A percentile compares a stretch with the other conserved stretches of the same genome.
Evolutionary conservation across 768 basidiomycete genomes (phyloP).

Genomic region (Suillus paluster): DNA sequence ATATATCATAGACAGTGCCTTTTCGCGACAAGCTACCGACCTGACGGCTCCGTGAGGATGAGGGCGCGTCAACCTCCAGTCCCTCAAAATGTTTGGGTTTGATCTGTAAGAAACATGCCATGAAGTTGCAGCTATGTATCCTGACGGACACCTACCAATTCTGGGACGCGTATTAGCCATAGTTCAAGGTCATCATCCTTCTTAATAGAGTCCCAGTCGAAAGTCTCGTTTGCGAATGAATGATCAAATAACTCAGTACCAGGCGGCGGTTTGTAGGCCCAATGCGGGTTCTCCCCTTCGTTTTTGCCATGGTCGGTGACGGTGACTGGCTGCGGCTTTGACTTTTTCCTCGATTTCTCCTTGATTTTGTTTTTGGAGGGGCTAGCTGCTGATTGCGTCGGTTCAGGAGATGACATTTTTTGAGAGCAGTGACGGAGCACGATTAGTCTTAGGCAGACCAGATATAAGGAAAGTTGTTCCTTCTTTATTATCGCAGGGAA

Average conservation of each 20-base stretch:
- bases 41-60: constrained; percentile 42
- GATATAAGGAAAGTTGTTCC: not conserved
- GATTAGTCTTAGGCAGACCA: not conserved
- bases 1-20: constrained; percentile 62
- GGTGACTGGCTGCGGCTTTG: constrained; percentile 6
- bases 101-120: constrained; percentile 45
- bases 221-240: constrained; percentile 48
- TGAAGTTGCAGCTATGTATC: not conserved
- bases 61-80: constrained; percentile 50
- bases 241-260: constrained; percentile 55
- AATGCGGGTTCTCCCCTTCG: constrained; percentile 57
- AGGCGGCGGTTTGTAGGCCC: constrained; percentile 64
- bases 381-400: constrained; percentile 7
- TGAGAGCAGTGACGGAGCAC: not conserved
- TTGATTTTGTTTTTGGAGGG: constrained; percentile 17
- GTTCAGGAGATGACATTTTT: constrained; percentile 31
- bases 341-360: constrained; percentile 20
- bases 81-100: constrained; percentile 67
- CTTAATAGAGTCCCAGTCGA: constrained; percentile 71
- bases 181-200: constrained; percentile 63
- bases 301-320: constrained; percentile 44
- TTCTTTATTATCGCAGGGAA: constrained; percentile 1
- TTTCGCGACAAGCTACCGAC: constrained; percentile 60
- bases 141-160: constrained; percentile 50
- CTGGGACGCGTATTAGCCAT: constrained; percentile 73